Conservation (phyloP, 257 asterid genomes). For the Eustoma russellianum region DNA sequence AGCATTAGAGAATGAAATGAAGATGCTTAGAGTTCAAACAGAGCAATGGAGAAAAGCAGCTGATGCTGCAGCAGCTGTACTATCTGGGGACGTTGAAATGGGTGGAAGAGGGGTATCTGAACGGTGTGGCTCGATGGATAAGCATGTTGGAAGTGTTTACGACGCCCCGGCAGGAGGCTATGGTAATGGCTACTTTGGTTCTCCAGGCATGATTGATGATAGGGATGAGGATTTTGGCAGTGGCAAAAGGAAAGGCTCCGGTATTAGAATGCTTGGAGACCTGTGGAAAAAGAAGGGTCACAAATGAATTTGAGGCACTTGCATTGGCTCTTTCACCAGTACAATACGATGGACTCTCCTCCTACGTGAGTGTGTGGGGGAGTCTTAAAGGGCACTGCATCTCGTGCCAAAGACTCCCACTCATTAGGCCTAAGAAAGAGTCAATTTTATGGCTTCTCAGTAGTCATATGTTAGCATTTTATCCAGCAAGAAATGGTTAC, state of each 20-base stretch:
- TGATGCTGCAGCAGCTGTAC: constrained; percentile 82
- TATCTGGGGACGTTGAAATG: constrained; percentile 60
- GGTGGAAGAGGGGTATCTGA: constrained; percentile 62
- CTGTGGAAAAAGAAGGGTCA: constrained; percentile 86
- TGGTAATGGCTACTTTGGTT: constrained; percentile 24
- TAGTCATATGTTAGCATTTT: no score
- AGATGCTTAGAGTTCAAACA: constrained; percentile 71
- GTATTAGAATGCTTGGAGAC: constrained; percentile 81
- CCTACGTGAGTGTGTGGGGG: no score
- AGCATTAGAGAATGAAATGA: constrained; percentile 72
- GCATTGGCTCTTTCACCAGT: no score
- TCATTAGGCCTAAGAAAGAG: no score
- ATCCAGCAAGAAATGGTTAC: no score
- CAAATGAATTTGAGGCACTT: constrained; percentile 27
- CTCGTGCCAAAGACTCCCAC: no score
- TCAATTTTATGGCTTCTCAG: no score
- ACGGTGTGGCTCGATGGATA: constrained; percentile 97
- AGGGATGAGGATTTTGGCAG: constrained; percentile 47
- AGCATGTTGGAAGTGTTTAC: constrained; percentile 35
- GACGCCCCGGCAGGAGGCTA: constrained; percentile 31
- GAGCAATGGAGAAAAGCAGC: constrained; percentile 99
- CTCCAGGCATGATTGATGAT: constrained; percentile 52
- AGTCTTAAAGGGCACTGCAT: no score
- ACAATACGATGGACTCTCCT: no score
- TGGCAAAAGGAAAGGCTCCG: constrained; percentile 64